Evolutionary conservation across 2,329 filamentous ascomycete genomes (phyloP).

Genomic region (Scleromitrula shiraiana): DNA sequence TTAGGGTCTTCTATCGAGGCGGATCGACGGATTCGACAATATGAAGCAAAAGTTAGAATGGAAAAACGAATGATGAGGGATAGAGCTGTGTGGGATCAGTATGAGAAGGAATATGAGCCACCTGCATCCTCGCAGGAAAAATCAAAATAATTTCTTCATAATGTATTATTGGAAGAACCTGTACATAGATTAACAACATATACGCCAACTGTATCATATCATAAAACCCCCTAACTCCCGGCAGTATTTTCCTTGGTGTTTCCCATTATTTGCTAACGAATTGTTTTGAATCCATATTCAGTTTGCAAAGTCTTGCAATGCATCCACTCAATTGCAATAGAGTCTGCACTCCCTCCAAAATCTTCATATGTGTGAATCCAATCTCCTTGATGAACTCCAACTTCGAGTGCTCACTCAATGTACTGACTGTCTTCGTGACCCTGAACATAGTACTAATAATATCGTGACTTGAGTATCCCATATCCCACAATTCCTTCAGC

Average conservation of each 20-base stretch:
- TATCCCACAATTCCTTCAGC: conserved; percentile 83
- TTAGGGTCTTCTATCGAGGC: conserved; percentile 70
- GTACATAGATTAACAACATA: conserved; percentile 5
- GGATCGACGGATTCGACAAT: conserved; percentile 57
- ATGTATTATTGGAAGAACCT: not conserved
- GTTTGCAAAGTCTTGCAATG: conserved; percentile 80
- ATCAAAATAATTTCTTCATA: conserved; percentile 12
- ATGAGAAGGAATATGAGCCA: conserved; percentile 46
- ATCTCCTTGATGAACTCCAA: conserved; percentile 98
- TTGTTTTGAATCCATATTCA: conserved; percentile 89
- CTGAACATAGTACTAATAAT: conserved; percentile 99
- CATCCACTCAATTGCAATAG: conserved; percentile 90
- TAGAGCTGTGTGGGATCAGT: conserved; percentile 59
- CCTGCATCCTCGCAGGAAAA: conserved; percentile 11
- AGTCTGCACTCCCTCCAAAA: conserved; percentile 95
- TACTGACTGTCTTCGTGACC: conserved; percentile 92
- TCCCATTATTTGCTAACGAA: conserved; percentile 43
- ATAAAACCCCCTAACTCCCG: conserved; percentile 23
- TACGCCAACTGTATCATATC: conserved; percentile 5
- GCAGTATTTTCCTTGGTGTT: conserved; percentile 11
- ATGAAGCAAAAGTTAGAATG: conserved; percentile 57
- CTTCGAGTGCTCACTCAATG: conserved; percentile 87
- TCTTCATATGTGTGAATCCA: conserved; percentile 98
- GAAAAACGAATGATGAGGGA: conserved; percentile 57
- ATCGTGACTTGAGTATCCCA: conserved; percentile 97